These are phyloP conservation scores for Kwoniella mangroviensis DNA, from an alignment of 768 basidiomycete genomes.

Conservation along the genomic window DNA sequence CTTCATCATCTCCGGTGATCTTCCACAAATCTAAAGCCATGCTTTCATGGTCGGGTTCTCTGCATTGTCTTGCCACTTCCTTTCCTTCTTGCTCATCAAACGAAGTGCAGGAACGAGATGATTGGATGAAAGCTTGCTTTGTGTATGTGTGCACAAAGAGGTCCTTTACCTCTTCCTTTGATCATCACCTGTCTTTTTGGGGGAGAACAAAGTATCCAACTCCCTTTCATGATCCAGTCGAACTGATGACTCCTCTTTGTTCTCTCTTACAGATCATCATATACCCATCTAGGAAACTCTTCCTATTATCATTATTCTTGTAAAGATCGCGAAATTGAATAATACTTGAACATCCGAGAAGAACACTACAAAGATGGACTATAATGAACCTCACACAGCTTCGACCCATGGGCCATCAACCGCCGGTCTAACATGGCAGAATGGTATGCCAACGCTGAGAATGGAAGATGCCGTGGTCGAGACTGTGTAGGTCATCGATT, in stretches of 20 bases:
- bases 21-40: no score
- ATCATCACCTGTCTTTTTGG: background rate
- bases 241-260: background rate
- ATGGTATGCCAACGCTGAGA: slow-evolving; percentile 37
- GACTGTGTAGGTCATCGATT: slow-evolving; percentile 43
- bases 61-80: background rate
- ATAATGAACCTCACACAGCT: slow-evolving; percentile 7
- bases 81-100: background rate
- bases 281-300: no score
- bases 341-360: background rate
- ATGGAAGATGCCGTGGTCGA: slow-evolving; percentile 54
- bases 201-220: background rate
- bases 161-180: slow-evolving; percentile 9
- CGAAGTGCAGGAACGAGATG: background rate
- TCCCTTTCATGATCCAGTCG: background rate
- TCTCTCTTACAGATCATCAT: background rate
- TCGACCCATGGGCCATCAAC: slow-evolving; percentile 2
- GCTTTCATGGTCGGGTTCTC: no score
- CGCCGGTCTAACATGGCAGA: slow-evolving; percentile 29
- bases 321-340: background rate
- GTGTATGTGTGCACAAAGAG: background rate
- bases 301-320: background rate
- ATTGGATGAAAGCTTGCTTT: background rate
- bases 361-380: slow-evolving; percentile 7
- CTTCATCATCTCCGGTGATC: no score